Base-by-base conservation (phyloP, 306 rosid genomes). In the Canavalia gladiata region DNA sequence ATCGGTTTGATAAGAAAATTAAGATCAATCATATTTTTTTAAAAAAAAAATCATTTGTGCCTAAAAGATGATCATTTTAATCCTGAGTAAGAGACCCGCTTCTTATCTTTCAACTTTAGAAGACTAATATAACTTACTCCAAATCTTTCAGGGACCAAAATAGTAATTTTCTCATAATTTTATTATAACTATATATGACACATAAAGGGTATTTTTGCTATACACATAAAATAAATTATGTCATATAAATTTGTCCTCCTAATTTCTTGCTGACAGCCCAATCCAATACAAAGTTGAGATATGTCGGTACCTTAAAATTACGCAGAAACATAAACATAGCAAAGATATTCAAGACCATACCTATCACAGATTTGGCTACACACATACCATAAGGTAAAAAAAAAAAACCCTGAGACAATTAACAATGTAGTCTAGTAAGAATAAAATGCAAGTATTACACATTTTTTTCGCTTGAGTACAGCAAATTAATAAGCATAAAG, bases 381-480 rank as follows among this genome's bases (percentile, higher is more conserved):
- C 10, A 41, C n/a, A 33, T 54, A 65, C n/a, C 12, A 25, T 11
- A 59, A 37, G 52, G 69, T 62, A 39, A 57, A 64, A 18, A 18
- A 18, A 18, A 18, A 18, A 18, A 18, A 18, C 25, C 25, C 25
- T 18, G 25, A 18, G 25, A 18, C 25, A 18, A 18, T 68, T 50
- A 72, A 68, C 7, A 35, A 43, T 43, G 70, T 55, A 51, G 6
- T 45, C 69, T 50, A 60, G 4, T 51, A 37, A 34, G 34, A 62
- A 59, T 43, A 47, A 33, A 46, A 25, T 70, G 67, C 60, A 75
- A 34, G 8, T 31, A 65, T 80, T 76, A 9, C 57, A 63, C 10
- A 0, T 51, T 69, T 51, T 1, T 43, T 13, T 0, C 10, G 33
- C 5, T 68, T 13, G 59, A 50, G 30, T 51, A 63, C 60, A 67